Percentiles rank a stretch among this genome's conserved stretches.
These are phyloP conservation scores for Acacia acuminata DNA, from an alignment of 306 rosid genomes.

Conservation along the genomic window DNA sequence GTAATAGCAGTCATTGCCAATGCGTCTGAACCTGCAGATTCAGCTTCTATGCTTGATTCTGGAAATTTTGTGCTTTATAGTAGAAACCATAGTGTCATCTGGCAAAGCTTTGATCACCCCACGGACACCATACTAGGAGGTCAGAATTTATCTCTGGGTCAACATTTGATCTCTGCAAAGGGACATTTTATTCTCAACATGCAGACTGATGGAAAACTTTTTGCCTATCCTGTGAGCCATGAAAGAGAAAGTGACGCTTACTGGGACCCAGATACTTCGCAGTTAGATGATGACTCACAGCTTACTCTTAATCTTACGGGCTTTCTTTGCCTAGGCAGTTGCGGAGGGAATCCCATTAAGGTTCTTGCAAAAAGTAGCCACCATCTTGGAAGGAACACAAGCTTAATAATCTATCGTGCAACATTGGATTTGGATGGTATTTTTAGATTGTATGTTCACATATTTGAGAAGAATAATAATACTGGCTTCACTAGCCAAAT, in stretches of 20 bases:
- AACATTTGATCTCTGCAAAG: neutral
- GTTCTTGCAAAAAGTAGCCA: neutral
- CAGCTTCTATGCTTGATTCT: slow-evolving; percentile 38
- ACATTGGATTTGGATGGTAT: slow-evolving; percentile 37
- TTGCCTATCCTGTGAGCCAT: slow-evolving; percentile 18
- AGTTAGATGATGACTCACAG: neutral
- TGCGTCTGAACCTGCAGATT: neutral
- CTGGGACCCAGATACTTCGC: neutral
- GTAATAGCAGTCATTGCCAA: too few relatives aligned
- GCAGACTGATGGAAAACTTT: neutral
- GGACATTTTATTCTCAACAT: slow-evolving; percentile 6
- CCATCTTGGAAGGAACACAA: neutral
- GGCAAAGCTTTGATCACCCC: neutral
- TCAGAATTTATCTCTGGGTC: neutral
- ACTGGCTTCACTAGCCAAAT: neutral
- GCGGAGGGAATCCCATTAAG: rapidly evolving
- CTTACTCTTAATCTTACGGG: slow-evolving; percentile 22
- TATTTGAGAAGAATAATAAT: neutral
- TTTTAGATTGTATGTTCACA: slow-evolving; percentile 42
- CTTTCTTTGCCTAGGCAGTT: neutral
- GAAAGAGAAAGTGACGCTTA: neutral
- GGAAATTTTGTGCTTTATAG: slow-evolving; percentile 45
- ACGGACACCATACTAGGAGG: slow-evolving; percentile 37
- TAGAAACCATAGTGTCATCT: neutral
- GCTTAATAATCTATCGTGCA: slow-evolving; percentile 33